These are phyloP conservation scores for Talaromyces islandicus DNA, from an alignment of 2,329 filamentous ascomycete species.

Conservation along the genomic window DNA sequence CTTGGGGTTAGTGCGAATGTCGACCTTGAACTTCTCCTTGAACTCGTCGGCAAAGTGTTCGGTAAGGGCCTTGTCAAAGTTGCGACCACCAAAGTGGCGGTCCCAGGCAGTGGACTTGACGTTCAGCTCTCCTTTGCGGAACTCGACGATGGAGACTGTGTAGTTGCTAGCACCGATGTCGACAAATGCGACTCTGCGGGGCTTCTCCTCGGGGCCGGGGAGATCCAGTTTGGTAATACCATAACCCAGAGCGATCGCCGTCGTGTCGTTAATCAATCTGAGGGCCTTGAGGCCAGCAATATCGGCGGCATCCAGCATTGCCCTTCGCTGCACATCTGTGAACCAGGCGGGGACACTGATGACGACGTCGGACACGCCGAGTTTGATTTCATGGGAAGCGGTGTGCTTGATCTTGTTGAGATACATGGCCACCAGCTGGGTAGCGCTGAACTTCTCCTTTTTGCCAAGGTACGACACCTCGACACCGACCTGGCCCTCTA, in stretches of 20 bases:
- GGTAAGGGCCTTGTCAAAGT: constrained; percentile 92
- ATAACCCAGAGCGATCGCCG: constrained; percentile 89
- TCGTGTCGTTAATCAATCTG: constrained; percentile 95
- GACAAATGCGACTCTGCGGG: constrained; percentile 81
- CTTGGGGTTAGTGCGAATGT: constrained; percentile 85
- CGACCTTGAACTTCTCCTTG: constrained; percentile 96
- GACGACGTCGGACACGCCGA: constrained; percentile 87
- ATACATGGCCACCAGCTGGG: constrained; percentile 92
- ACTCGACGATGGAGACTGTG: constrained; percentile 89
- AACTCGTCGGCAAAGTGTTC: constrained; percentile 95
- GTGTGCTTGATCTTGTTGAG: constrained; percentile 90
- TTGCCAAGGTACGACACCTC: constrained; percentile 91
- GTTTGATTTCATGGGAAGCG: constrained; percentile 76
- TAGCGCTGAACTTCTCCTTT: constrained; percentile 92
- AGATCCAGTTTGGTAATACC: constrained; percentile 98
- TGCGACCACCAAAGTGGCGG: constrained; percentile 92
- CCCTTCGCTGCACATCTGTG: constrained; percentile 86
- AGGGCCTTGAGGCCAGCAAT: constrained; percentile 90
- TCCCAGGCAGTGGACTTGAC: constrained; percentile 92
- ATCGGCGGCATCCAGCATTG: constrained; percentile 83
- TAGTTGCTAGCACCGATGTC: constrained; percentile 97
- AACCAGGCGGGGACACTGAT: constrained; percentile 96
- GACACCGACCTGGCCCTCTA: constrained; percentile 90
- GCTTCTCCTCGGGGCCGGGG: constrained; percentile 81
- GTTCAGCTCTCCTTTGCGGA: constrained; percentile 90